Evolutionary conservation across 164 flowering plant genomes (phyloP), one percentile per base, ranked within the genome.

Genomic region (Vitis labrusca): DNA sequence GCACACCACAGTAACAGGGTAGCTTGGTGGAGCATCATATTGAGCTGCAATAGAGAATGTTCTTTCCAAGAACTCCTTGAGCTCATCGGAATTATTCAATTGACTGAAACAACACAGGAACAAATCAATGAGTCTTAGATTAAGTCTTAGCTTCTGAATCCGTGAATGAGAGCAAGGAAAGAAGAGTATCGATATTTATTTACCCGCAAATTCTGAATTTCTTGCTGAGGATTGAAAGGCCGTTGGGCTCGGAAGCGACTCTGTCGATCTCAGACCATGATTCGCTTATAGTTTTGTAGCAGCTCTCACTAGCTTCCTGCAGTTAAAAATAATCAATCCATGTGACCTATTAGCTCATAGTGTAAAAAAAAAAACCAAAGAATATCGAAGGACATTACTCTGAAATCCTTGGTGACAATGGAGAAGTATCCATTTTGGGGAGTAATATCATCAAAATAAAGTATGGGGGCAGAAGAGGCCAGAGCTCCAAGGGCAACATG

Each of bases 401-500:
- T 60, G 29, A 77, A 79, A 67, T 77, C 79, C 67, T 75, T 79
- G 53, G 79, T 64, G 44, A 77, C 85, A 10, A 82, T 62, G 13
- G 69, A 56, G 32, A 70, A 77, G 50, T 82, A 82, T 49, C 79
- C 85, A 58, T 48, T 4, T 27, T 70, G 50, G 1, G 85, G 80
- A 3, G 73, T 69, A 9, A 73, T 63, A 13, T 72, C 67, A 14
- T 77, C 74, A 16, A 81, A 74, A 70, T 75, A 72, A 44, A 76
- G 78, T 37, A 79, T 54, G 23, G 80, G 82, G 16, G 84, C 79
- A 7, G 84, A 83, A 8, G 86, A 83, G 14, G 86, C 84, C 5
- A 83, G 59, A 53, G 86, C 82, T 50, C 85, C 85, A 47, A 71
- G 60, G 2, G 77, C 82, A 3, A 82, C 37, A 57, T 82, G 85